Conservation (phyloP, 2,329 filamentous ascomycete genomes). For the Trichoderma gracile region DNA sequence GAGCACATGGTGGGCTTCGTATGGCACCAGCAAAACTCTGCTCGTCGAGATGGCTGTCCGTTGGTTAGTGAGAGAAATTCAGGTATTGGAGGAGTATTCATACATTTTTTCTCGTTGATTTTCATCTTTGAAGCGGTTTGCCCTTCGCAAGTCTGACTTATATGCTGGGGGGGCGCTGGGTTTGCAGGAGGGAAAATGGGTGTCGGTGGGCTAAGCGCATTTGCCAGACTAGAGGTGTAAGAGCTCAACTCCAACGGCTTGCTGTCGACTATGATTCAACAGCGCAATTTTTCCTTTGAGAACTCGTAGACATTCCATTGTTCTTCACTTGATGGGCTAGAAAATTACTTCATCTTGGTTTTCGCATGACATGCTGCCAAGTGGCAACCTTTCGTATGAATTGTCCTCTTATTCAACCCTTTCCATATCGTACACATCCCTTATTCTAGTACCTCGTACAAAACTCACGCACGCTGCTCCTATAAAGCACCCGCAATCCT, state of each 20-base stretch:
- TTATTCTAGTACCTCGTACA: background rate
- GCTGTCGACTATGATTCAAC: background rate
- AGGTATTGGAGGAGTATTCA: no score
- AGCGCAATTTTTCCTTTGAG: background rate
- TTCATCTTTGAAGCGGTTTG: constrained; percentile 41
- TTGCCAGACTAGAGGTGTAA: background rate
- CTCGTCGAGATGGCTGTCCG: constrained; percentile 64
- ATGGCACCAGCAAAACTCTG: constrained; percentile 76
- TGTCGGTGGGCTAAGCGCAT: background rate
- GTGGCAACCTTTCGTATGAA: background rate
- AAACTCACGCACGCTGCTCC: background rate
- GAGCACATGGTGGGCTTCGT: constrained; percentile 76
- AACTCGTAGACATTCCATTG: no score
- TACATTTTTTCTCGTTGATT: constrained; percentile 49
- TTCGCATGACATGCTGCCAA: background rate
- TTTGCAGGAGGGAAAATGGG: background rate
- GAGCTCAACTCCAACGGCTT: background rate
- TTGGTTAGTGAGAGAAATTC: background rate
- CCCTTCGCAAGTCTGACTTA: background rate
- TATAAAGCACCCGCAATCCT: background rate
- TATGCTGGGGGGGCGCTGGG: background rate
- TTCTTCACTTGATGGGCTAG: no score
- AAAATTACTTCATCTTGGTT: background rate
- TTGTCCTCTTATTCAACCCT: background rate
- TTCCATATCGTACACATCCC: constrained; percentile 17